Conservation (phyloP, 177 flowering plant genomes). For the Vitis hybrid region DNA sequence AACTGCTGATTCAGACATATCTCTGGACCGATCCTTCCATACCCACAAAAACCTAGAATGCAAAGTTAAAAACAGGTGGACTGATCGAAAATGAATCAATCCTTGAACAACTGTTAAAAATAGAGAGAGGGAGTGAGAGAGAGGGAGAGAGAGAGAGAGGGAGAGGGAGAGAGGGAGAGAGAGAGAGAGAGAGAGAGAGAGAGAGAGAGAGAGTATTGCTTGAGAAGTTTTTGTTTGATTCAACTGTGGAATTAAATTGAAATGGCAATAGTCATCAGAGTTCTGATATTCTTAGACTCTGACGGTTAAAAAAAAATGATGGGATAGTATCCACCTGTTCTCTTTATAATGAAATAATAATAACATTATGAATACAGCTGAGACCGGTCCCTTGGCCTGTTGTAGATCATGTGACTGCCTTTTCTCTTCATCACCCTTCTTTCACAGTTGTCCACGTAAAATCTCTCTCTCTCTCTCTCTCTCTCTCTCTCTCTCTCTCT, state of each 20-base stretch:
- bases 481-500: slow-evolving; percentile 6
- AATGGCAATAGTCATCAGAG: slow-evolving; percentile 5
- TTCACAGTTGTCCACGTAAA: slow-evolving; percentile 17
- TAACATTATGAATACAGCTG: slow-evolving; percentile 18
- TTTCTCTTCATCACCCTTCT: background rate
- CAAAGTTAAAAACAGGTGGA: no score
- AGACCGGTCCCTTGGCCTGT: slow-evolving; percentile 9
- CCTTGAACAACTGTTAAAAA: background rate
- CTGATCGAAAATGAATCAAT: no score
- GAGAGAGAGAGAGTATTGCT: background rate
- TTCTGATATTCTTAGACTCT: slow-evolving; percentile 12
- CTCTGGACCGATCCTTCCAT: background rate
- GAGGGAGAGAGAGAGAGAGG: background rate
- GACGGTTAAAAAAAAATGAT: slow-evolving; percentile 2
- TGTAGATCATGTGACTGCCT: slow-evolving; percentile 21
- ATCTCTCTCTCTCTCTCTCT: slow-evolving; percentile 3
- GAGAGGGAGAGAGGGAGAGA: background rate
- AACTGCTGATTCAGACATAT: background rate
- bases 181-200: background rate
- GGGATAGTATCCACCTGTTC: slow-evolving; percentile 9
- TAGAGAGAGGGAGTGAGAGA: background rate
- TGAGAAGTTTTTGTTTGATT: slow-evolving; percentile 9
- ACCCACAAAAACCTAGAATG: background rate
- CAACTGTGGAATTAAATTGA: slow-evolving; percentile 8
- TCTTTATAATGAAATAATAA: slow-evolving; percentile 9